Conservation (phyloP, 2,329 filamentous ascomycete genomes). For the Rhynchosporium secalis region DNA sequence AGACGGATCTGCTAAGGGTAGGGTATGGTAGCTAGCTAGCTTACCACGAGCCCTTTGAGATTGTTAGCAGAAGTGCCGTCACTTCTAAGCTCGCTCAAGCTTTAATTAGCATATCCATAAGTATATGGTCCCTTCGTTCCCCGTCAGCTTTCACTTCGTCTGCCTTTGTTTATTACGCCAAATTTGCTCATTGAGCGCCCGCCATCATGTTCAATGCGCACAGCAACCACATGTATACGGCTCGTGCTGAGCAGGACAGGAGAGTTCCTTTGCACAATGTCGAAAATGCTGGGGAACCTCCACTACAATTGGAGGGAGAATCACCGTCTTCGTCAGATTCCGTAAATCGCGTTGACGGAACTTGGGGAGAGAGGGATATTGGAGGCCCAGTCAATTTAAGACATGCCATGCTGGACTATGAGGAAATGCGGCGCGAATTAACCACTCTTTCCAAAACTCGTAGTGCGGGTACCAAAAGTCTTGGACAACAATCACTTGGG, state of each 20-base stretch:
- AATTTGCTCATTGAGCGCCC: background rate
- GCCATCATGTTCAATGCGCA: constrained; percentile 33
- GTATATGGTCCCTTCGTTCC: constrained; percentile 2
- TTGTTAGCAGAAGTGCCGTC: background rate
- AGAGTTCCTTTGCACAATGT: constrained; percentile 34
- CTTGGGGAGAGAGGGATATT: constrained; percentile 63
- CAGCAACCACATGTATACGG: constrained; percentile 32
- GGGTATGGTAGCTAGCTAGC: background rate
- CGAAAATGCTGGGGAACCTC: constrained; percentile 22
- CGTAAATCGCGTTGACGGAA: constrained; percentile 45
- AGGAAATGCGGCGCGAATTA: constrained; percentile 56
- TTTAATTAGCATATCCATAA: background rate
- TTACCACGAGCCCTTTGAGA: background rate
- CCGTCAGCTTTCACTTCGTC: background rate
- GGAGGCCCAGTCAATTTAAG: constrained; percentile 53
- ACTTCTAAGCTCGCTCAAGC: background rate
- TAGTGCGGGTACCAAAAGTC: constrained; percentile 22
- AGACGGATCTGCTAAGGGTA: no score
- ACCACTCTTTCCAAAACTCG: constrained; percentile 50
- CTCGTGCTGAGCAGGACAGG: constrained; percentile 26
- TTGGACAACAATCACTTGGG: constrained; percentile 10
- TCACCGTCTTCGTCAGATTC: constrained; percentile 20
- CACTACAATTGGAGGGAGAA: constrained; percentile 20
- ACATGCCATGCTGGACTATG: constrained; percentile 59
- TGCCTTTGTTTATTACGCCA: background rate